A percentile compares a stretch with the other conserved stretches of the same genome.
Evolutionary conservation across 2,329 filamentous ascomycete genomes (phyloP).

Genomic region (Pseudocercospora fuligena): DNA sequence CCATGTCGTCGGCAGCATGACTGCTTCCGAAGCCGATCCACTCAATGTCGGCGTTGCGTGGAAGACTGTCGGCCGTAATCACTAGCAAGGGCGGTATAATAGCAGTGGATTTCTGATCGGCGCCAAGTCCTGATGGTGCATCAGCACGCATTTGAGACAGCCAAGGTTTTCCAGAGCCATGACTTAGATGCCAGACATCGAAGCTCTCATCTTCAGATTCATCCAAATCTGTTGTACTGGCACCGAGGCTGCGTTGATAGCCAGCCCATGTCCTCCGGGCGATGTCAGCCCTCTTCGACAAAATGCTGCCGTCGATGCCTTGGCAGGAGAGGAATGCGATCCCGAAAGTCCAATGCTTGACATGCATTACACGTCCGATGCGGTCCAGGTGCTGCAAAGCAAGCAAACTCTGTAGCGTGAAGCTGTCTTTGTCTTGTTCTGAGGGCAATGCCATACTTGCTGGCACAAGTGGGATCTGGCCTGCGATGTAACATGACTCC

Average conservation of each 20-base stretch:
- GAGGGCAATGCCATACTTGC: slow-evolving; percentile 69
- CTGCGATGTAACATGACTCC: slow-evolving; percentile 69
- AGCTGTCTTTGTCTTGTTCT: slow-evolving; percentile 11
- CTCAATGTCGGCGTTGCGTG: slow-evolving; percentile 75
- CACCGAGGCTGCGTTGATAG: slow-evolving; percentile 33
- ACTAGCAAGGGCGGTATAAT: slow-evolving; percentile 70
- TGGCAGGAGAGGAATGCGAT: slow-evolving; percentile 71
- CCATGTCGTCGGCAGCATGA: not conserved
- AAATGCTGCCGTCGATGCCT: slow-evolving; percentile 39
- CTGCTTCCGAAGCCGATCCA: slow-evolving; percentile 59
- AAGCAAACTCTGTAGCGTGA: slow-evolving; percentile 65
- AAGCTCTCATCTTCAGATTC: slow-evolving; percentile 61
- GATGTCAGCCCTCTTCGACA: slow-evolving; percentile 13
- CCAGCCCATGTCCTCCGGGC: slow-evolving; percentile 50
- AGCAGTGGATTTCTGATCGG: slow-evolving; percentile 2
- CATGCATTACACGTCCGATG: slow-evolving; percentile 72
- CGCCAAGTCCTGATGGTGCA: slow-evolving; percentile 30
- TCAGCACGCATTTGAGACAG: slow-evolving; percentile 42
- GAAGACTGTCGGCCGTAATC: slow-evolving; percentile 76
- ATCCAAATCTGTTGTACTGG: slow-evolving; percentile 25
- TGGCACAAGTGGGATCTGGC: slow-evolving; percentile 88
- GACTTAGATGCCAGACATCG: slow-evolving; percentile 70
- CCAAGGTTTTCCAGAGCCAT: slow-evolving; percentile 45
- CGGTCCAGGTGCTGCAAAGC: slow-evolving; percentile 89
- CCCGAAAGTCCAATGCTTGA: slow-evolving; percentile 75